phyloP scores from a whole-genome alignment of 2,329 filamentous ascomycete species.

The Zasmidium citrigriseum region DNA sequence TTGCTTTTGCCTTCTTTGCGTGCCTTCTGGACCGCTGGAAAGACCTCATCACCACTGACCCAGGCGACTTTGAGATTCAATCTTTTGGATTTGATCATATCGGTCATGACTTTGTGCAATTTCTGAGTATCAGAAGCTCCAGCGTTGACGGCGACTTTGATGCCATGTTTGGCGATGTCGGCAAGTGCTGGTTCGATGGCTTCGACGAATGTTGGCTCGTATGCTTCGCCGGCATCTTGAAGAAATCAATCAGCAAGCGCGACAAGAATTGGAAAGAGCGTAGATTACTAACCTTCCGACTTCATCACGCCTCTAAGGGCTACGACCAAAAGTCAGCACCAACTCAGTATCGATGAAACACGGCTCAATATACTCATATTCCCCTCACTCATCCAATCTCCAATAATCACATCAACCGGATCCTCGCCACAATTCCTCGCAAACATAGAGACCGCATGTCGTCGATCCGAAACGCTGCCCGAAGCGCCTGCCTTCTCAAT shows the following conservation, averaged over 20 bases:
- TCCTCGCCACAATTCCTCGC: slow-evolving; percentile 32
- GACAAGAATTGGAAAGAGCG: slow-evolving; percentile 43
- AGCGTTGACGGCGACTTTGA: slow-evolving; percentile 60
- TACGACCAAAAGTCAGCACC: neutral
- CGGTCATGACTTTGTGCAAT: slow-evolving; percentile 48
- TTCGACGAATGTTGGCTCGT: slow-evolving; percentile 56
- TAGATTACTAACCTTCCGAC: slow-evolving; percentile 45
- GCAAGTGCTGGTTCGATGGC: slow-evolving; percentile 48
- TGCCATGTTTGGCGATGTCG: slow-evolving; percentile 49
- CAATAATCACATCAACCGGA: slow-evolving; percentile 56
- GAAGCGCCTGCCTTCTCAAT: slow-evolving; percentile 27
- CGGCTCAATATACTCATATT: slow-evolving; percentile 27
- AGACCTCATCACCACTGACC: slow-evolving; percentile 48
- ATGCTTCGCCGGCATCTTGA: slow-evolving; percentile 42
- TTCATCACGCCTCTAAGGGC: slow-evolving; percentile 51
- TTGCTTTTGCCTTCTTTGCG: slow-evolving; percentile 39
- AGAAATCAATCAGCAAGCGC: slow-evolving; percentile 30
- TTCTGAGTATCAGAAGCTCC: slow-evolving; percentile 58
- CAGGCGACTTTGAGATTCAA: slow-evolving; percentile 51
- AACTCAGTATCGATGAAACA: slow-evolving; percentile 21
- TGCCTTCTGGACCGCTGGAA: slow-evolving; percentile 37
- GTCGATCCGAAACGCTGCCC: slow-evolving; percentile 42
- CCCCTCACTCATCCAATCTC: slow-evolving; percentile 50
- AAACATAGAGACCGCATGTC: slow-evolving; percentile 37
- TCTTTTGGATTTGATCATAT: slow-evolving; percentile 36